phyloP scores from a whole-genome alignment of 371 early-diverging fungal genomes.

The Batrachochytrium dendrobatidis region DNA sequence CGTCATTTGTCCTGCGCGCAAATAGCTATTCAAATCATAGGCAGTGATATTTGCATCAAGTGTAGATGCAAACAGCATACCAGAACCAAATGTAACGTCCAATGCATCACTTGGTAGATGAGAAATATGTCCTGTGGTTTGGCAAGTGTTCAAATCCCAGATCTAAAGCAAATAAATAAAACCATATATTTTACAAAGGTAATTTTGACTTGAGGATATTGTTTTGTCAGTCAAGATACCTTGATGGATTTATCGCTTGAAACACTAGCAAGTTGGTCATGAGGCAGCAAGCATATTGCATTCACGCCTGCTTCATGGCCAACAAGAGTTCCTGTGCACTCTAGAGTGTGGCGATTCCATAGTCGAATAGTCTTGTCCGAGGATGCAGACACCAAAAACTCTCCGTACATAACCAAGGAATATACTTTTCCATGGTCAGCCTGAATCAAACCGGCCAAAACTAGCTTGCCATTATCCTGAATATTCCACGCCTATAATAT shows the following conservation, averaged over 20 bases:
- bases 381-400: slow-evolving; percentile 49
- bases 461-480: background rate
- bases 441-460: slow-evolving; percentile 19
- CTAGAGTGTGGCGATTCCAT: slow-evolving; percentile 49
- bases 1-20: slow-evolving; percentile 36
- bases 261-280: slow-evolving; percentile 41
- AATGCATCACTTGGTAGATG: slow-evolving; percentile 47
- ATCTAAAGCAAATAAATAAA: slow-evolving; percentile 18
- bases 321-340: slow-evolving; percentile 44
- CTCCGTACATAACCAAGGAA: slow-evolving; percentile 18
- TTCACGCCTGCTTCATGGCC: slow-evolving; percentile 60
- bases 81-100: slow-evolving; percentile 44
- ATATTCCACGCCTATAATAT: background rate
- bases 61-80: slow-evolving; percentile 53
- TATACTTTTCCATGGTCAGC: slow-evolving; percentile 51
- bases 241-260: slow-evolving; percentile 53
- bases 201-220: no score
- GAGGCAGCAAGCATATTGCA: slow-evolving; percentile 35
- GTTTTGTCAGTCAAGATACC: no score
- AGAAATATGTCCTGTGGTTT: slow-evolving; percentile 38
- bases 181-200: no score
- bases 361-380: slow-evolving; percentile 55
- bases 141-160: slow-evolving; percentile 51
- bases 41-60: slow-evolving; percentile 57
- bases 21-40: slow-evolving; percentile 41